phyloP scores from a whole-genome alignment of 192 early-diverging fungal species.

The Entomortierella parvispora region DNA sequence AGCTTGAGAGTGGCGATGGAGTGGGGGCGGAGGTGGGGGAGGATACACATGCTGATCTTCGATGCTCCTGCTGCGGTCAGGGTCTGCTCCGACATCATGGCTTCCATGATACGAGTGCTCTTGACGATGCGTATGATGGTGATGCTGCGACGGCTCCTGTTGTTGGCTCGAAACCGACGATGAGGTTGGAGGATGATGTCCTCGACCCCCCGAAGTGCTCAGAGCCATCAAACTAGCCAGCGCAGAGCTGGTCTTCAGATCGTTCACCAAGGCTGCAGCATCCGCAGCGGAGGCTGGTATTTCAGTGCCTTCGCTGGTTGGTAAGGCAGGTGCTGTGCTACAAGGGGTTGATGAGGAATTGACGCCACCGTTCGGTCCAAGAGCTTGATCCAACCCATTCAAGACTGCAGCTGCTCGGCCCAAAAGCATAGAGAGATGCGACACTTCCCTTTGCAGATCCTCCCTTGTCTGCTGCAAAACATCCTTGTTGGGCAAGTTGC shows the following conservation, averaged over 20 bases:
- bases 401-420: slow-evolving; percentile 66
- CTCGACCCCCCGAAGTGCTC: slow-evolving; percentile 33
- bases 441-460: slow-evolving; percentile 67
- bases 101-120: too few species aligned
- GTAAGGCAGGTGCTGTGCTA: background rate
- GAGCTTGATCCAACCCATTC: slow-evolving; percentile 61
- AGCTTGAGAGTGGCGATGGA: background rate
- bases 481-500: slow-evolving; percentile 31
- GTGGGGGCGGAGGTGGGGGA: background rate
- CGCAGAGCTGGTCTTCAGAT: slow-evolving; percentile 40
- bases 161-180: slow-evolving; percentile 1
- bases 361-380: slow-evolving; percentile 36
- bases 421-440: slow-evolving; percentile 60
- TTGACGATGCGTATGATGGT: too few species aligned
- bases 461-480: slow-evolving; percentile 62
- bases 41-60: background rate
- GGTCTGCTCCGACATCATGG: too few species aligned
- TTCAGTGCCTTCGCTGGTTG: background rate
- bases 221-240: slow-evolving; percentile 44
- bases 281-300: background rate
- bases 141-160: background rate
- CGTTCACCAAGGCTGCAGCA: background rate
- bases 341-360: background rate
- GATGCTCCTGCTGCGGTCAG: too few species aligned
- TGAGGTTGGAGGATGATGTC: background rate